Evolutionary conservation across 1,284 basidiomycete species (phyloP), one percentile per base, ranked within the genome.

Genomic region (Malassezia sp.): DNA sequence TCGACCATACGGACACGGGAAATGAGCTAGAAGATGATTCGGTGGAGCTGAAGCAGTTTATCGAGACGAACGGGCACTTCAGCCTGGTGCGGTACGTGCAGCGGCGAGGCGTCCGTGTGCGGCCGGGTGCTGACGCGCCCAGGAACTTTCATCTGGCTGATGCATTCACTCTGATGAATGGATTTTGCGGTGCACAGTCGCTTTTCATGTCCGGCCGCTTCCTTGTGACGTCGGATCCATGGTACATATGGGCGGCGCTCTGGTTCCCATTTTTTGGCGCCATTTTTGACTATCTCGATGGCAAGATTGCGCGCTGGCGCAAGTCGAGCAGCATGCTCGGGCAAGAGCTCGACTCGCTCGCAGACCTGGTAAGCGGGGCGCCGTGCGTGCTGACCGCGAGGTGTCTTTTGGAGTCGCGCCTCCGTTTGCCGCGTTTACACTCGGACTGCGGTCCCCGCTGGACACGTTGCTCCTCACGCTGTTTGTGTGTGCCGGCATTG

Each of bases 121-220:
- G 28, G 20, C 22, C 45, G 15, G 37, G 28, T 30, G 26, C 39
- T 38, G 15, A 48, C 23, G 24, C 31, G n/a, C 42, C 31, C 63
- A 93, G 91, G 61, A 97, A 96, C 73, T 97, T 99, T 71, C 87
- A 90, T 49, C 80, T 97, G 27, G 91, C 91, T 60, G 91, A 99
- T 74, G 79, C 93, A 35, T 88, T 99, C 64, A 99, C 91, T n/a
- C 87, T 99, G 57, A 91, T 93, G 83, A 99, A 99, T 70, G 93
- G 93, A 31, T 85, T 97, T 71, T 99, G 93, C 73, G 93, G 93
- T 49, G 86, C 86, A 12, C 83, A 95, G 61, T 95, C 90, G 31
- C 78, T 99, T 57, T 91, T 91, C 71, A 89, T 84, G 28, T 90
- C 86, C 7, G 87, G 84, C 30, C 81, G 82, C 50, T 91, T 91